Base-by-base conservation (phyloP, 2,329 filamentous ascomycete species). In the Truncatella angustata region DNA sequence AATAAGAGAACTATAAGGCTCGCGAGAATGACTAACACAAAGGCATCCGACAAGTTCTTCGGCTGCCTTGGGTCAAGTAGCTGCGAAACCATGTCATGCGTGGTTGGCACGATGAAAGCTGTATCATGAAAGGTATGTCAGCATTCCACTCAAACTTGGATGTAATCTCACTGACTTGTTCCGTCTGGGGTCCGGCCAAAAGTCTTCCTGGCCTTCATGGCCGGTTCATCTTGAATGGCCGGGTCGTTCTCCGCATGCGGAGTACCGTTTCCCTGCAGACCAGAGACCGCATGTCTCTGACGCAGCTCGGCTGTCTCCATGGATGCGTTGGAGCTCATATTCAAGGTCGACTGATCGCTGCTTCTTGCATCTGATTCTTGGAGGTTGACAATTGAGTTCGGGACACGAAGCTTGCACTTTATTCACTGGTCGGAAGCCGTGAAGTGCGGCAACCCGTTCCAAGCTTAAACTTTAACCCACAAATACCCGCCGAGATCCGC, bases 31-130 rank as follows among this genome's bases (percentile, higher is more conserved):
- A 79, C 79, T 52, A 99, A 79, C 58, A 99, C 91, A 54, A 88
- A 66, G 53, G 85, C 73, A 71, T 99, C 94, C 55, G 91, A 94
- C 35, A 95, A 69, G 68, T 97, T 97, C 78, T 99, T 99, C 49
- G 94, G 91, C 68, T 97, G 88, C 60, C 88, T 89, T 48, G 94
- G 94, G 63, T 95, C 94, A 62, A 99, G 84, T 51, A 99, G 82
- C 74, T 97, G 94, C 48, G 93, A 96, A 62, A 99, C 93, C 94
- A 99, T 97, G 74, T 99, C 94, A 78, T 97, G 91, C 52, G 94
- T 99, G 56, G 91, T 87, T 44, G 94, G 94, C 50, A 99, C 94
- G 53, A 91, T 88, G 68, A 99, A 99, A 63, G 96, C 94, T 97
- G 65, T 44, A 59, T 35, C 40, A 51, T 28, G 12, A 51, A 46